Evolutionary conservation across 2,329 filamentous ascomycete genomes (phyloP).

Genomic region (Pseudofabraea citricarpa): DNA sequence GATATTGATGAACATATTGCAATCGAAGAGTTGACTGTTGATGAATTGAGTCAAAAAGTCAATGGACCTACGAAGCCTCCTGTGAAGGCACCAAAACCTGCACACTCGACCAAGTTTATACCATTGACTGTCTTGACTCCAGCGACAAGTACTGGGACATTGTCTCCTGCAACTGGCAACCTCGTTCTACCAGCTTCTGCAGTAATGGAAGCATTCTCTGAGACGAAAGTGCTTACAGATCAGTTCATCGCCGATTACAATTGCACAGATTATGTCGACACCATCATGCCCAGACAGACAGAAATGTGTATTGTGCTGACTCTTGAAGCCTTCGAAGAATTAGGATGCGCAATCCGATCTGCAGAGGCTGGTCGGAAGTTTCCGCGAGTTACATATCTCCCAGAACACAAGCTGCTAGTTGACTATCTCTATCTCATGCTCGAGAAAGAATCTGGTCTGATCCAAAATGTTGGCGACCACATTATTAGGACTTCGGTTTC

Average conservation of each 20-base stretch:
- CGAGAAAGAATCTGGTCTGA: conserved; percentile 16
- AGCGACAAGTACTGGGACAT: no score
- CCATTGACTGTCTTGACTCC: no score
- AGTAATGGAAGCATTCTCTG: conserved; percentile 9
- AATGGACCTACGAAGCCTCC: no score
- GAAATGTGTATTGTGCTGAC: conserved; percentile 27
- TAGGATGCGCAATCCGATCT: conserved; percentile 23
- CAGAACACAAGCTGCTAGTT: conserved; percentile 24
- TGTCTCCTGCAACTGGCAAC: no score
- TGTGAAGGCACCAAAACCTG: no score
- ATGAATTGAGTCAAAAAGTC: no score
- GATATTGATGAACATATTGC: no score
- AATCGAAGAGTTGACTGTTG: no score
- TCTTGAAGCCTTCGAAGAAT: conserved; percentile 25
- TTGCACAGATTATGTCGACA: conserved; percentile 17
- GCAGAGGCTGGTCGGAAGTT: conserved; percentile 18
- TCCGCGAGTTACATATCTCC: conserved; percentile 13
- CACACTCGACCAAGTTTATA: no score
- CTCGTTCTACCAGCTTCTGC: no score
- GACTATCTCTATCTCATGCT: conserved; percentile 24
- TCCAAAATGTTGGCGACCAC: conserved; percentile 8
- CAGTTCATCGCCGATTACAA: conserved; percentile 9
- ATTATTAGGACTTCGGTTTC: conserved; percentile 15
- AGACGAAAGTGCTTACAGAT: conserved; percentile 10
- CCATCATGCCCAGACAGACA: conserved; percentile 23